phyloP scores from a whole-genome alignment of 176 grass and related monocot genomes.

The Thalia dealbata region DNA sequence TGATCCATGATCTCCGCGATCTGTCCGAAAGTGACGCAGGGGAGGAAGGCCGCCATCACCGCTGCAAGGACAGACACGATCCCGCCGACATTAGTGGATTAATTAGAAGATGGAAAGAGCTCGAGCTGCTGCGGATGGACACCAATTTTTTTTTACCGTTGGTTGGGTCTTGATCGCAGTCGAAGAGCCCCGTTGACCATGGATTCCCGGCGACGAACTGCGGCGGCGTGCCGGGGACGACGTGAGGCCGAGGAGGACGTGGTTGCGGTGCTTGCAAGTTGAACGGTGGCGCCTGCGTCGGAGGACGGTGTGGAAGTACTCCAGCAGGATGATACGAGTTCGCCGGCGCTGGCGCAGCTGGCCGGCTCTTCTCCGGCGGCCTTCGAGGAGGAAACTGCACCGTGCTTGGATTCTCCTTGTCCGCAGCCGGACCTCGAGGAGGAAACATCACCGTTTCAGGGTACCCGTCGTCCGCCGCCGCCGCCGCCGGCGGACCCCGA shows the following conservation, averaged over 20 bases:
- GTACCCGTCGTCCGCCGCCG: neutral
- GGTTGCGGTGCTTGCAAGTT: neutral
- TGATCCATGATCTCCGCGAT: conserved; percentile 25
- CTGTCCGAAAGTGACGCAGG: conserved; percentile 24
- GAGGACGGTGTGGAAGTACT: no score
- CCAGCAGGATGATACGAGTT: no score
- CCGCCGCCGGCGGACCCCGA: neutral
- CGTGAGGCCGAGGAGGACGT: neutral
- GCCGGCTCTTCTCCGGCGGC: neutral
- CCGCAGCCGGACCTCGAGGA: neutral
- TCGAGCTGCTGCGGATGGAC: neutral
- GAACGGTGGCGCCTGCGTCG: neutral
- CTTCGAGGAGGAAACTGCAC: neutral
- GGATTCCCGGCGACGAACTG: neutral
- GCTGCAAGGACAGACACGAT: neutral
- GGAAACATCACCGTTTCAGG: neutral
- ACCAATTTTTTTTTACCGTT: neutral
- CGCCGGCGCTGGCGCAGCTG: neutral
- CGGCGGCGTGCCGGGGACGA: neutral
- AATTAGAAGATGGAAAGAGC: no score
- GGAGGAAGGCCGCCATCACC: conserved; percentile 8
- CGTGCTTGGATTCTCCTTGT: no score
- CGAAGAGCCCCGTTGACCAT: conserved; percentile 13
- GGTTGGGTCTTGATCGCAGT: neutral
- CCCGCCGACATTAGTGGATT: no score